Percentiles rank a stretch among this genome's conserved stretches.
Conservation (phyloP, 306 rosid genomes). For the peach (Prunus persica) region Prunus_persica_NCBIv2 NC_034009.1:41409501-41410000, state of each 20-base stretch:
- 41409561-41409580: not conserved
- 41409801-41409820: not conserved
- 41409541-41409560: not conserved
- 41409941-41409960: not conserved
- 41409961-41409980: not conserved
- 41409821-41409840: not conserved
- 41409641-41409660: not conserved
- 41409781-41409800: slow-evolving; percentile 4
- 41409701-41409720: not conserved
- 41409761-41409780: not conserved
- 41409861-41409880: not conserved
- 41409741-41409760: not conserved
- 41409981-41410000: not conserved
- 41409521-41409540: not conserved
- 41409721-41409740: not conserved
- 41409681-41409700: not conserved
- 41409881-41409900: not conserved
- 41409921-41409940: not conserved
- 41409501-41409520: not conserved
- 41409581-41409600: not conserved
- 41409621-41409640: not conserved
- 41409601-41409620: not conserved
- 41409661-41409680: not conserved
- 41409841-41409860: not conserved
- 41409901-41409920: not conserved